These are phyloP conservation scores for Capsella bursapastoris DNA, from an alignment of 345 rosid genomes.

Conservation along the genomic window DNA sequence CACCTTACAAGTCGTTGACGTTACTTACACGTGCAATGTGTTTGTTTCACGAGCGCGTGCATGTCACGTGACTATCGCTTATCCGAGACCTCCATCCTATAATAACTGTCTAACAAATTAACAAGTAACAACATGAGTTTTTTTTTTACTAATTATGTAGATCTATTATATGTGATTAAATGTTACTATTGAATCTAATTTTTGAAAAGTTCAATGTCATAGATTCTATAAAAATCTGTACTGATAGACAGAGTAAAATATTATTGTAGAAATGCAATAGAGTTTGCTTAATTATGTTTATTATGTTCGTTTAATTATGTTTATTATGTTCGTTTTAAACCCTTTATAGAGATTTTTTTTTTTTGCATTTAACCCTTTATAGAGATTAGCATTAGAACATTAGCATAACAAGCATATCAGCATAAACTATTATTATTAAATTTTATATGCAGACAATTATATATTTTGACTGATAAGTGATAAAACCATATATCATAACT, in stretches of 20 bases:
- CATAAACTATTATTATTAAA: conserved; percentile 2
- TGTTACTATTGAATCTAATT: neutral
- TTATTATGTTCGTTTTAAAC: neutral
- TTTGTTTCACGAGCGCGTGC: neutral
- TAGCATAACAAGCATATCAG: conserved; percentile 3
- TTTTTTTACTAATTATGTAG: neutral
- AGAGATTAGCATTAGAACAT: neutral
- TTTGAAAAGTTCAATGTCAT: neutral
- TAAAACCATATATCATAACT: conserved; percentile 21
- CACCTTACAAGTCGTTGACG: neutral
- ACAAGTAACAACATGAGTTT: neutral
- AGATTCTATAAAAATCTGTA: neutral
- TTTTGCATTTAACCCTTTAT: too few species aligned
- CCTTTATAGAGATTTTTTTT: too few species aligned
- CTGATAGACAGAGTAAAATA: too few species aligned
- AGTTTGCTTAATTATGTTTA: neutral
- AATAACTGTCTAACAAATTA: too few species aligned
- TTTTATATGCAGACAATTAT: conserved; percentile 6
- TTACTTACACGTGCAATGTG: neutral
- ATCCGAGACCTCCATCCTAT: too few species aligned
- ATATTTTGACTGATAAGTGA: neutral
- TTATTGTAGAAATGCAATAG: neutral
- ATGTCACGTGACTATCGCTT: neutral
- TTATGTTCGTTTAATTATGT: neutral
- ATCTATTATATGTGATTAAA: neutral